Percentiles rank a stretch among this genome's conserved stretches.
phyloP scores from a whole-genome alignment of 2,329 filamentous ascomycete genomes.

The Didymellaceae sp. region DNA sequence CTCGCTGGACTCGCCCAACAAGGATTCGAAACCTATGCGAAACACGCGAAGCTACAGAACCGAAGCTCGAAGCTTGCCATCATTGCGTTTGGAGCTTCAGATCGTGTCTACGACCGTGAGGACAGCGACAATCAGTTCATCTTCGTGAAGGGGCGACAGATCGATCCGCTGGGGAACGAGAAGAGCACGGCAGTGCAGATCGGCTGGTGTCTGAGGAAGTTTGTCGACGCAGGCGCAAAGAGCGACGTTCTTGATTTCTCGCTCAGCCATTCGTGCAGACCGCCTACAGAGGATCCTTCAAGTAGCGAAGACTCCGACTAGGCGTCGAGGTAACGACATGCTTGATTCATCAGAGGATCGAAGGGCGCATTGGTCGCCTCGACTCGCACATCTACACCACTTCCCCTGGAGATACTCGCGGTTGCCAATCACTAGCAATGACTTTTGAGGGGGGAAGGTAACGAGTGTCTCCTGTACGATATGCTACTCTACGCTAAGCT shows the following conservation, averaged over 20 bases:
- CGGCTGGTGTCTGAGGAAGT: constrained; percentile 55
- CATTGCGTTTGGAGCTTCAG: constrained; percentile 55
- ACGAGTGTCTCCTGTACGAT: too few relatives aligned
- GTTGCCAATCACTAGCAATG: too few relatives aligned
- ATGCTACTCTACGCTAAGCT: too few relatives aligned
- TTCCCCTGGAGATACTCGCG: too few relatives aligned
- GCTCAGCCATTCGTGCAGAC: constrained; percentile 44
- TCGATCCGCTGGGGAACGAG: constrained; percentile 51
- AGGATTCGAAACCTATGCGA: constrained; percentile 42
- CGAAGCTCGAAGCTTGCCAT: constrained; percentile 51
- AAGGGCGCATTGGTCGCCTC: too few relatives aligned
- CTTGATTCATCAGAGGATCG: too few relatives aligned
- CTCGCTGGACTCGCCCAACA: constrained; percentile 51
- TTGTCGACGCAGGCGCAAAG: constrained; percentile 51
- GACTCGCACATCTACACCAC: too few relatives aligned
- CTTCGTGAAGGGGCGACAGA: constrained; percentile 53
- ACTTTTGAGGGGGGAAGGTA: too few relatives aligned
- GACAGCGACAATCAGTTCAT: constrained; percentile 56
- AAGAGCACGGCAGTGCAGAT: constrained; percentile 53
- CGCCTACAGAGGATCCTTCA: constrained; percentile 46
- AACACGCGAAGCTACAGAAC: constrained; percentile 34
- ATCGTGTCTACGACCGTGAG: constrained; percentile 56
- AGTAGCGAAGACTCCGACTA: constrained; percentile 45
- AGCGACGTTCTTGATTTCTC: constrained; percentile 56
- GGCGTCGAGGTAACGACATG: constrained; percentile 8